Percentiles rank a stretch among this genome's conserved stretches.
Conservation (phyloP, 129 eudicot species). For the Helichrysum umbraculigerum region DNA sequence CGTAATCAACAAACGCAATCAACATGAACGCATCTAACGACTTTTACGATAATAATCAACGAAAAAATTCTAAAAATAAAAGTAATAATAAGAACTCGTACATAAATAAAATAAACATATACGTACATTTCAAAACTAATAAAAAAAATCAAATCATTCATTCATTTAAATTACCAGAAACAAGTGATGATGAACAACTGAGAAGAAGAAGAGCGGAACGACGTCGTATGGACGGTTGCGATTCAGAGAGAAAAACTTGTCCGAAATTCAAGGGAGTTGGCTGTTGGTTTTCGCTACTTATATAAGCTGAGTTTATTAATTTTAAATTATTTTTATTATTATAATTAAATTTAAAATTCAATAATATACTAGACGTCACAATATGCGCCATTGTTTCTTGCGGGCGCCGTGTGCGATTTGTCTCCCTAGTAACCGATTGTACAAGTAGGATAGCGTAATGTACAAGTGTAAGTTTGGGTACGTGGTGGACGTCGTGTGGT, state of each 20-base stretch:
- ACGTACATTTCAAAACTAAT: too few species aligned
- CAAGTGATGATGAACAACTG: conserved; percentile 18
- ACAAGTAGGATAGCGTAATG: conserved; percentile 10
- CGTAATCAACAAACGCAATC: too few species aligned
- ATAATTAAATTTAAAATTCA: neutral
- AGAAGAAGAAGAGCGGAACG: conserved; percentile 30
- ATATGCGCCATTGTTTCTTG: neutral
- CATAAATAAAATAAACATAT: neutral
- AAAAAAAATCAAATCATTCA: too few species aligned
- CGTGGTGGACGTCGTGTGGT: conserved; percentile 13
- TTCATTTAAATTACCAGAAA: too few species aligned
- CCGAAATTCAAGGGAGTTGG: conserved; percentile 18
- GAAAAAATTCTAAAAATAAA: neutral
- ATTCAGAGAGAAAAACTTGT: conserved; percentile 10
- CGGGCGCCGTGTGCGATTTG: neutral
- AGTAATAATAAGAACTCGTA: neutral
- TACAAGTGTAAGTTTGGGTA: neutral
- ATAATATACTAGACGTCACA: neutral
- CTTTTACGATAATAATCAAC: neutral
- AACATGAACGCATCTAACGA: neutral
- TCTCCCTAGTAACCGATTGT: neutral
- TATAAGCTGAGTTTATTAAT: neutral
- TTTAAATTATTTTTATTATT: neutral
- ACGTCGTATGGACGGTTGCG: conserved; percentile 30
- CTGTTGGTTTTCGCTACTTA: conserved; percentile 21